Percentiles rank a stretch among this genome's conserved stretches.
phyloP scores from a whole-genome alignment of 129 eudicot species.

The Sambucus nigra region DNA sequence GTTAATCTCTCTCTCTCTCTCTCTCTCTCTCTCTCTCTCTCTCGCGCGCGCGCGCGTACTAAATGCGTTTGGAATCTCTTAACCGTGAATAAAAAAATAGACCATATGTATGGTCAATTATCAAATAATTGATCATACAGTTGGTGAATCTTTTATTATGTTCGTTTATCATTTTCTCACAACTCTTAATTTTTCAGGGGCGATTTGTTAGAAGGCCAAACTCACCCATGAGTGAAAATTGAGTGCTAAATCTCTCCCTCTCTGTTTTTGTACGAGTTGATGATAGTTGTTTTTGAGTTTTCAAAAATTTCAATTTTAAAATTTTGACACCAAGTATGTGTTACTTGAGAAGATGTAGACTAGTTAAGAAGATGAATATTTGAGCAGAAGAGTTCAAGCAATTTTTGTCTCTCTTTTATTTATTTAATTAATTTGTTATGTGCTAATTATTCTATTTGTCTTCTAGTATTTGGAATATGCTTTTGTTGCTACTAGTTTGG shows the following conservation, averaged over 20 bases:
- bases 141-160: no score
- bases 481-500: no score
- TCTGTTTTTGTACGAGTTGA: neutral
- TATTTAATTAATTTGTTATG: neutral
- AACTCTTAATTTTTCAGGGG: conserved; percentile 34
- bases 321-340: neutral
- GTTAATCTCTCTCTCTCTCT: no score
- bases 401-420: neutral
- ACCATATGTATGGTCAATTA: no score
- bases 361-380: conserved; percentile 9
- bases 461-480: conserved; percentile 3
- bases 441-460: neutral
- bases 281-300: neutral
- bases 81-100: no score
- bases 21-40: no score
- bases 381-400: neutral
- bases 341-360: neutral
- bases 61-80: no score
- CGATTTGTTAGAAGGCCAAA: conserved; percentile 62
- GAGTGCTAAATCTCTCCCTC: neutral
- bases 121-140: no score
- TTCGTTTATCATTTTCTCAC: neutral
- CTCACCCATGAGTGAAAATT: conserved; percentile 17
- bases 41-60: no score
- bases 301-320: neutral